Conservation (phyloP, 2,329 filamentous ascomycete species). For the Trichoderma sp. region DNA sequence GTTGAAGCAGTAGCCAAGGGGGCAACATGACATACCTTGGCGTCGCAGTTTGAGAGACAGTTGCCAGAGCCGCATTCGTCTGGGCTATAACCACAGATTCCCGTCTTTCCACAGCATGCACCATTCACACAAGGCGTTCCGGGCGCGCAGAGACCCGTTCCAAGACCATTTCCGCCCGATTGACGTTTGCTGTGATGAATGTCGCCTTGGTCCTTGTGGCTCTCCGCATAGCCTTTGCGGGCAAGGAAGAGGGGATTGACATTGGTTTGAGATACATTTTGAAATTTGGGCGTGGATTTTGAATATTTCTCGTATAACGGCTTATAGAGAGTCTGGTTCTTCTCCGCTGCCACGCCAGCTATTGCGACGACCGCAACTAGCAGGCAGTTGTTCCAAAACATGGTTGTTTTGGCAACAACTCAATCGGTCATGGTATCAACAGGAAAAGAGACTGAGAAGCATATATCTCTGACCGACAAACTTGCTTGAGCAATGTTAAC, state of each 20-base stretch:
- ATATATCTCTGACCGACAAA: background rate
- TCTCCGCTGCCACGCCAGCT: background rate
- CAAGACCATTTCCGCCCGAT: background rate
- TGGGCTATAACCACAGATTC: conserved; percentile 34
- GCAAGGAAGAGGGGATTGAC: background rate
- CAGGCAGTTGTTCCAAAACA: background rate
- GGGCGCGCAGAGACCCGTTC: background rate
- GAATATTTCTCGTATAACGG: background rate
- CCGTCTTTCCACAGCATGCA: conserved; percentile 10
- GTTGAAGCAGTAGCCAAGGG: conserved; percentile 30
- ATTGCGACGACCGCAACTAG: background rate
- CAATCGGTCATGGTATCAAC: background rate
- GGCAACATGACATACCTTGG: conserved; percentile 40
- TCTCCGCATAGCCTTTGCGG: background rate
- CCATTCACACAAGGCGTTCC: background rate
- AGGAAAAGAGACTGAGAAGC: background rate
- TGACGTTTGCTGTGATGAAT: background rate
- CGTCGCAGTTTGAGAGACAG: conserved; percentile 36
- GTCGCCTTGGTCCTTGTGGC: background rate
- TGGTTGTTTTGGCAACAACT: background rate
- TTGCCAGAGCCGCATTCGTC: conserved; percentile 35
- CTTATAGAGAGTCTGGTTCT: background rate
- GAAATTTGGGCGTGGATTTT: background rate
- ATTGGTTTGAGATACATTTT: background rate
- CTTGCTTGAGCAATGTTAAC: background rate